Evolutionary conservation across 768 basidiomycete species (phyloP), one percentile per base, ranked within the genome.

Genomic region (Lactifluus subvellereus): DNA sequence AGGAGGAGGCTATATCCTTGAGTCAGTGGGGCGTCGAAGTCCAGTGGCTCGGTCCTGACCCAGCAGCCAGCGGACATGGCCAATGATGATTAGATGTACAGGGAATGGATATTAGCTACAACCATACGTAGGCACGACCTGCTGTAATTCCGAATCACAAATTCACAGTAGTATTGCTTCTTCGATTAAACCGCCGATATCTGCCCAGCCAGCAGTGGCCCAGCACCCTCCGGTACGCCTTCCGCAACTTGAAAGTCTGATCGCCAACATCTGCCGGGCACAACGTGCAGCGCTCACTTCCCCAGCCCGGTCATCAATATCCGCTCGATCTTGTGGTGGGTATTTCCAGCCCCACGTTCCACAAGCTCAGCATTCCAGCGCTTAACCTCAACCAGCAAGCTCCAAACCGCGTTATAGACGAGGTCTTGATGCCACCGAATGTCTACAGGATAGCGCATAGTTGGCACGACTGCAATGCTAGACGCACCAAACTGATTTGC

Each of bases 331-430:
- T 37, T 52, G 6, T 22, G 30, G 6, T 27, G n/a, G 8, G 40
- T 2, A 13, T 47, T 38, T 20, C 38, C 59, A 13, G 16, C 20
- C 4, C 38, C 59, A 14, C 18, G 10, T 0, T 35, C 60, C n/a
- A 42, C 32, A n/a, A n/a, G 33, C 27, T 37, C 58, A 11, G 58
- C 38, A 57, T 73, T 74, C 71, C 73, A 72, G 3, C 51, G 64
- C 57, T 67, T 63, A 11, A 76, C 37, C 55, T 69, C 66, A 22
- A 64, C 67, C 5, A 74, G 64, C 22, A 76, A 60, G 43, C 62
- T 64, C 75, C 73, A 76, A 69, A 73, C 71, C 18, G 64, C 69
- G 50, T 75, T 72, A 66, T 74, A 75, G 22, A 74, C 73, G 35
- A 76, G 67, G 57, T 74, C 74, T 35, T 67, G 64, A 40, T 75